These are phyloP conservation scores for Starmerella floricola DNA, from an alignment of 805 yeast species.

Conservation along the genomic window DNA sequence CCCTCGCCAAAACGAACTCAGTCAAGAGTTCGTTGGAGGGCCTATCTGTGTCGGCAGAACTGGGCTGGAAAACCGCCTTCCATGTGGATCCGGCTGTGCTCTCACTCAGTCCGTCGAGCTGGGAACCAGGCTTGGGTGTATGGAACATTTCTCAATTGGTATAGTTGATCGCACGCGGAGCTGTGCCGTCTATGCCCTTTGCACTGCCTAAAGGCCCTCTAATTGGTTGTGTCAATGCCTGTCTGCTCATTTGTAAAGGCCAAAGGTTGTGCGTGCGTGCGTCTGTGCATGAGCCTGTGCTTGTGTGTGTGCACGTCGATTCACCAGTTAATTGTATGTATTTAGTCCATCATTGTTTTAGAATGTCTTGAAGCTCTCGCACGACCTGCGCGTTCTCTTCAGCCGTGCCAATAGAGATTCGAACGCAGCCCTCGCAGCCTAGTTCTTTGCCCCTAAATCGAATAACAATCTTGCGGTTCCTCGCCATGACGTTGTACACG, in stretches of 20 bases:
- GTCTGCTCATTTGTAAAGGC: too few relatives aligned
- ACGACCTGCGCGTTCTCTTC: slow-evolving; percentile 57
- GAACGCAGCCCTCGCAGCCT: slow-evolving; percentile 77
- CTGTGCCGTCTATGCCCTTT: too few relatives aligned
- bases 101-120: background rate
- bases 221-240: too few relatives aligned
- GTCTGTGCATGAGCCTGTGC: background rate
- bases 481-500: slow-evolving; percentile 61
- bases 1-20: slow-evolving; percentile 18
- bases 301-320: background rate
- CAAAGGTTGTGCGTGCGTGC: background rate
- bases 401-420: slow-evolving; percentile 77
- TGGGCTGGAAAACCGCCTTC: slow-evolving; percentile 23
- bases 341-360: slow-evolving; percentile 1
- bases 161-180: too few relatives aligned
- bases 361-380: slow-evolving; percentile 31
- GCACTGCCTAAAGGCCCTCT: too few relatives aligned
- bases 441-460: slow-evolving; percentile 84
- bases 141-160: slow-evolving; percentile 7
- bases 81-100: slow-evolving; percentile 11
- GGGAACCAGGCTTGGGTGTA: slow-evolving; percentile 11
- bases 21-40: background rate
- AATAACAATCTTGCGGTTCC: slow-evolving; percentile 63
- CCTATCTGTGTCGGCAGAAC: background rate
- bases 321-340: background rate